Evolutionary conservation across 2,329 filamentous ascomycete species (phyloP), one percentile per base, ranked within the genome.

Genomic region (Eurotiales sp.): DNA sequence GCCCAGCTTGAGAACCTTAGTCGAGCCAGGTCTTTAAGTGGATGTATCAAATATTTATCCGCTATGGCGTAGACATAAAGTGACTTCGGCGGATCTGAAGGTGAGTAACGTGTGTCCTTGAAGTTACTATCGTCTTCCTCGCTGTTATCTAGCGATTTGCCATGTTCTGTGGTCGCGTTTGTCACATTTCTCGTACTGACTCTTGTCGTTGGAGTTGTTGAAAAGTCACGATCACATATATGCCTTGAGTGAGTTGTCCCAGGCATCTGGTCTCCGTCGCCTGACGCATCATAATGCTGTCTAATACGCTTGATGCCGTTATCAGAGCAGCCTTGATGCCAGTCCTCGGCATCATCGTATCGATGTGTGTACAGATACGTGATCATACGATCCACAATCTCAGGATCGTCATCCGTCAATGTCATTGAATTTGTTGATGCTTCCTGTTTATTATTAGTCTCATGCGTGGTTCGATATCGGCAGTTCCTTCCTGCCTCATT

Each of bases 11-110:
- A 32, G 46, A 56, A 56, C 14, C 52, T 41, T 11, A 36, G 42
- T 11, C 42, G 52, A 7, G 55, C 55, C 8, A 52, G 30, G 8
- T 52, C 45, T 30, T 54, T 54, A 1, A 56, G 55, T 7, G 52
- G 46, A 8, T 23, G 25, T 8, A 56, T 52, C 6, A 55, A 45
- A 17, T 52, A 56, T 49, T 56, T 56, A 40, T 56, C 55, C 17
- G 55, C 55, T 6, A 56, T 52, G 19, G 55, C 52, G 45, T 54
- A 56, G 19, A 56, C 52, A 25, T 48, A 29, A 23, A 56, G 34
- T 17, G 43, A 56, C 11, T 46, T 43, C 3, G 54, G 54, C 4
- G 50, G 15, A 0, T 36, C 21, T 14, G 36, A 32, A 21, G 44
- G 29, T 12, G 34, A 32, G 4, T 23, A 21, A 8, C 21, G n/a